Base-by-base conservation (phyloP, 768 basidiomycete genomes). In the Cyclocybe aegerita region DNA sequence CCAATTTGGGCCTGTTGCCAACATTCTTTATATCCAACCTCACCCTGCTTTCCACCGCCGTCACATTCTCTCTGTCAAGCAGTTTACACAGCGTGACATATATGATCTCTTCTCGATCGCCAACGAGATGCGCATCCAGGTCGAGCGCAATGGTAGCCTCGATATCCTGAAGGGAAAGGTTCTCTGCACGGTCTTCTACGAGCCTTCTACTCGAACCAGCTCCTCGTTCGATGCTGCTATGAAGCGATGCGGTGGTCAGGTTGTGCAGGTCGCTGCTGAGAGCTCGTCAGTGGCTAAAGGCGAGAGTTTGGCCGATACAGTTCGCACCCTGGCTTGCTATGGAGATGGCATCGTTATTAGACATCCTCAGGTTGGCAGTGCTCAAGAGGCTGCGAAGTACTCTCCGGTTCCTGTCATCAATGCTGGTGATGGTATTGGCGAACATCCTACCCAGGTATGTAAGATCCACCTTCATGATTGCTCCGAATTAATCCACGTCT, bases 201-300 rank as follows among this genome's bases (percentile, higher is more conserved):
- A 99, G 66, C 91, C 96, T 1, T 97, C 94, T 2, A 99, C 97
- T 2, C 81, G 97, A 32, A 99, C 97, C 3, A 93, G 91, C 54
- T 80, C 89, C 4, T 98, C 96, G 7, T 99, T 99, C 61, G 96
- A 99, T 65, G 88, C 96, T 2, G 97, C 97, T 9, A 99, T 98
- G 97, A 96, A 97, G 68, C 84, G 97, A 43, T 93, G 93, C 61
- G 97, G 97, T 23, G 97, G 97, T 14, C 85, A 95, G 61, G 96
- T 98, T 35, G 86, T 97, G n/a, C 80, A 88, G 49, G 80, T 98
- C 49, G 80, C 80, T 37, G 81, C 82, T 2, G 90, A 93, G 46
- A 77, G 79, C 1, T 95, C 94, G 3, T 97, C 93, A 0, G 92
- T 97, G 39, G 75, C 79, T 57, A 99, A 98, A 72, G 97, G 97